Evolutionary conservation across 2,329 filamentous ascomycete genomes (phyloP), one percentile per base, ranked within the genome.

Genomic region (Xenoacremonium recifei): DNA sequence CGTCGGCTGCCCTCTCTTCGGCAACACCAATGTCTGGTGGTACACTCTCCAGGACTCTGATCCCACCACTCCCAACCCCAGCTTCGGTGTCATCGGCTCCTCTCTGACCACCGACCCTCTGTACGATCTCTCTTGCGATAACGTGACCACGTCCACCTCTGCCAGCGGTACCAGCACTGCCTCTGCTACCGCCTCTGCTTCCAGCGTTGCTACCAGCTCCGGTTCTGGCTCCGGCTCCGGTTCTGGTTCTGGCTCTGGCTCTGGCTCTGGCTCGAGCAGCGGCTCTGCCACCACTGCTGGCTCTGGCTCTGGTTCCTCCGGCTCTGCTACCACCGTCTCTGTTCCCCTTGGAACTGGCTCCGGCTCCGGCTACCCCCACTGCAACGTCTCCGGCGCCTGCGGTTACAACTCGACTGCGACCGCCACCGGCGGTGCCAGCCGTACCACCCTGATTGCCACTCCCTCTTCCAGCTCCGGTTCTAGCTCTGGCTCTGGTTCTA

Each of bases 1-100:
- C 34, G 85, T 92, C 39, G 87, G 82, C 39, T 95, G 89, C 75
- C 71, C 77, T 41, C 66, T 84, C 46, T 82, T 89, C 48, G 80
- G 77, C 57, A 75, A 73, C 37, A 71, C 69, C 55, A 84, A 84
- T 61, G 77, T 82, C 45, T 92, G 82, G 79, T 92, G 87, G 84
- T 89, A 84, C 70, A 87, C 80, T 37, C 77, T 91, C 19, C 80
- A 87, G 60, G 87, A 92, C 53, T 72, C 79, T 32, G 70, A 70
- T 30, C 76, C 76, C 15, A 70, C 67, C 36, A 76, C 76, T 4
- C 81, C 84, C 23, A 78, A 71, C 67, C 84, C 85, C 31, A 82
- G 77, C 61, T 92, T 91, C 56, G 86, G 87, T 42, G 69, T 92
- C 52, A 70, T 87, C 41, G 79, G 80, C 48, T 69, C 68, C 40